Evolutionary conservation across 148 eudicot species (phyloP).

Genomic region (Fallopia convolvulus): DNA sequence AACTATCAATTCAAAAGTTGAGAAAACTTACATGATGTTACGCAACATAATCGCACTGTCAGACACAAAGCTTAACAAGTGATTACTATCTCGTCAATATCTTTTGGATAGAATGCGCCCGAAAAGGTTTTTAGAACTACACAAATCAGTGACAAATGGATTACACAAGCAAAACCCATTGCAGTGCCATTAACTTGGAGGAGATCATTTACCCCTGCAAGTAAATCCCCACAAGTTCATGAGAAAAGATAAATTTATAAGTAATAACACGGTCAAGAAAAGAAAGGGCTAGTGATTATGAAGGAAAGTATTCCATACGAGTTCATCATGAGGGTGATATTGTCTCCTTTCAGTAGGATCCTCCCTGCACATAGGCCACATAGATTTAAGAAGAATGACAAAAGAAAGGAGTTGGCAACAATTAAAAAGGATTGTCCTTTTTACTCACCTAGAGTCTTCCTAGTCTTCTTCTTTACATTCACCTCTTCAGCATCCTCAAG

Average conservation of each 20-base stretch:
- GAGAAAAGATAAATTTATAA: background rate
- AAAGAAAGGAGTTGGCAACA: background rate
- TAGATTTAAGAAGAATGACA: background rate
- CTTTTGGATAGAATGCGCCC: background rate
- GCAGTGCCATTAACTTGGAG: background rate
- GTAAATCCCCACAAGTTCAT: background rate
- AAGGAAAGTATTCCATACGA: constrained; percentile 14
- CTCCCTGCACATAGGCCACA: constrained; percentile 39
- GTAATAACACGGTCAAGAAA: background rate
- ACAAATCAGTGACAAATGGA: constrained; percentile 7
- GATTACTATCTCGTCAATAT: background rate
- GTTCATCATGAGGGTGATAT: constrained; percentile 94
- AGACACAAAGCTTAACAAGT: background rate
- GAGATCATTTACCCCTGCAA: constrained; percentile 9
- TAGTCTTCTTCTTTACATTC: constrained; percentile 73
- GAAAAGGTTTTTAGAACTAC: background rate
- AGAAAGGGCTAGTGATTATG: background rate
- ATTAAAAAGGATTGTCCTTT: background rate
- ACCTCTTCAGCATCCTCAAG: constrained; percentile 94
- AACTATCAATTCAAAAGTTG: background rate
- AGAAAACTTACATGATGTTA: background rate
- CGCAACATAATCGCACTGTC: background rate
- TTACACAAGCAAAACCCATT: background rate
- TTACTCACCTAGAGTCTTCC: constrained; percentile 55
- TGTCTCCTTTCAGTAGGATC: constrained; percentile 88